phyloP scores from a whole-genome alignment of 192 early-diverging fungal species.

The Fimicolochytrium jonesii region DNA sequence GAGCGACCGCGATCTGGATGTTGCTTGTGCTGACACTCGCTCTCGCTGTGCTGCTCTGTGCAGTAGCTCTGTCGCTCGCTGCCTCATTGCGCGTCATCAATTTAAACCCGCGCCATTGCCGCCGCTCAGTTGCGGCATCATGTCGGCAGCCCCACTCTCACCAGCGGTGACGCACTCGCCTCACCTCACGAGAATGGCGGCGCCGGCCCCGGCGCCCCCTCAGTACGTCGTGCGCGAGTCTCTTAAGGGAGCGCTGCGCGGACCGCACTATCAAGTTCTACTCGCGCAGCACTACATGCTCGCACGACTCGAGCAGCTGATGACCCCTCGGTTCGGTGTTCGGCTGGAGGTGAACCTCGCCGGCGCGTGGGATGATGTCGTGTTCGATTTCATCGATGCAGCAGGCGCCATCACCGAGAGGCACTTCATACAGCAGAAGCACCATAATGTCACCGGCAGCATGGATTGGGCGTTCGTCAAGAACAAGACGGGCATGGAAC shows the following conservation, averaged over 20 bases:
- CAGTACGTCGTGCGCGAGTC: not conserved
- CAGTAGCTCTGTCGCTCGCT: too few species aligned
- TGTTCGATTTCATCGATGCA: not conserved
- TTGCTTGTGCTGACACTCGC: too few species aligned
- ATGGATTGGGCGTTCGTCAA: not conserved
- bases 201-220: too few species aligned
- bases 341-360: not conserved
- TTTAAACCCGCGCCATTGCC: too few species aligned
- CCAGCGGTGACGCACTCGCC: too few species aligned
- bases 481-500: not conserved
- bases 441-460: not conserved
- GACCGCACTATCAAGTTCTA: not conserved
- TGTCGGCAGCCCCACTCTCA: too few species aligned
- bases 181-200: too few species aligned
- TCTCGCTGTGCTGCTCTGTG: too few species aligned
- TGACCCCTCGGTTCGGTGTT: not conserved
- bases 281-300: not conserved
- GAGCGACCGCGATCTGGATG: too few species aligned
- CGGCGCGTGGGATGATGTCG: not conserved
- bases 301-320: not conserved
- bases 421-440: not conserved
- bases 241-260: not conserved
- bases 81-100: too few species aligned
- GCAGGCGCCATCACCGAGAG: not conserved
- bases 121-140: too few species aligned